These are phyloP conservation scores for Podospora didyma DNA, from an alignment of 495 filamentous ascomycete genomes.

Conservation along the genomic window DNA sequence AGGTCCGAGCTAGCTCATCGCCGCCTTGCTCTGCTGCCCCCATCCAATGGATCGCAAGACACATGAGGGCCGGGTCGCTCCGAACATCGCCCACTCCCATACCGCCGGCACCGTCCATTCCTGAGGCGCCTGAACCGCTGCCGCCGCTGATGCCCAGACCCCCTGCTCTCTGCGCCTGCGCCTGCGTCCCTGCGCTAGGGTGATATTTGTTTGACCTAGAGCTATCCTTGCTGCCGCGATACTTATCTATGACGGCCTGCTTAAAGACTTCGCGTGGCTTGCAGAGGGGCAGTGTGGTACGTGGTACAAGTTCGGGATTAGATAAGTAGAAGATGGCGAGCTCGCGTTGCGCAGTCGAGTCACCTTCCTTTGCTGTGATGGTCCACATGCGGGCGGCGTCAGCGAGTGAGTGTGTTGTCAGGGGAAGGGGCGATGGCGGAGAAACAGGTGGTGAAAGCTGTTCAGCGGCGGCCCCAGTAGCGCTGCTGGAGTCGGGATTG, in stretches of 20 bases:
- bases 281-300: slow-evolving; percentile 78
- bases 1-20: slow-evolving; percentile 80
- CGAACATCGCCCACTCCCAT: slow-evolving; percentile 50
- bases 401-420: slow-evolving; percentile 60
- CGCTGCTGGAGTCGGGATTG: slow-evolving; percentile 11
- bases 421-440: slow-evolving; percentile 38
- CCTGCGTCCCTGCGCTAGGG: slow-evolving; percentile 6
- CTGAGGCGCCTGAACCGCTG: slow-evolving; percentile 22
- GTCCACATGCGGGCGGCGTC: slow-evolving; percentile 91
- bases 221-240: slow-evolving; percentile 44
- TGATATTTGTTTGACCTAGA: slow-evolving; percentile 28
- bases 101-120: slow-evolving; percentile 18
- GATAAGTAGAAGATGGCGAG: slow-evolving; percentile 92
- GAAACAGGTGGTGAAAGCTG: slow-evolving; percentile 19
- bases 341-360: slow-evolving; percentile 89
- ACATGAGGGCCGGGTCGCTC: slow-evolving; percentile 87
- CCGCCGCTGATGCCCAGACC: slow-evolving; percentile 10
- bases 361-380: slow-evolving; percentile 90
- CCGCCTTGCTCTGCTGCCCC: slow-evolving; percentile 81
- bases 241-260: slow-evolving; percentile 76
- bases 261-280: slow-evolving; percentile 89
- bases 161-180: slow-evolving; percentile 15
- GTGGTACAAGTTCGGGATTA: slow-evolving; percentile 81
- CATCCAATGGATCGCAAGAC: slow-evolving; percentile 98
- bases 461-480: slow-evolving; percentile 10